phyloP scores from a whole-genome alignment of 305 asterid genomes.

The Fraxinus sp. region DNA sequence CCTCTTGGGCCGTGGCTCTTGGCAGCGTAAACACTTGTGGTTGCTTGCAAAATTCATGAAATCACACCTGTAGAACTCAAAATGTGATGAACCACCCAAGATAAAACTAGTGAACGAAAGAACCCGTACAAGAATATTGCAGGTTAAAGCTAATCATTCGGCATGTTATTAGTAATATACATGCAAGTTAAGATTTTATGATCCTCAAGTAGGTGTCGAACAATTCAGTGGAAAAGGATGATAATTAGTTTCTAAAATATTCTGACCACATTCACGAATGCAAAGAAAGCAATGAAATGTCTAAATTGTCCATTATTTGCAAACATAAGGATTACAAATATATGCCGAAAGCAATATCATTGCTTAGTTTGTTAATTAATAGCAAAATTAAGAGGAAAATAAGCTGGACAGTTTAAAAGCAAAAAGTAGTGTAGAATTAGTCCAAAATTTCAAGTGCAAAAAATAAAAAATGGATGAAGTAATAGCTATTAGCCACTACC shows the following conservation, averaged over 20 bases:
- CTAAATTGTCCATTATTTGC: background rate
- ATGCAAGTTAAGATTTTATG: background rate
- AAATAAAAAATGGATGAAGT: background rate
- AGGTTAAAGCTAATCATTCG: background rate
- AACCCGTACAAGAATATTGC: background rate
- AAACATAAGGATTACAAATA: background rate
- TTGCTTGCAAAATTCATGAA: conserved; percentile 75
- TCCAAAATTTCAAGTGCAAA: background rate
- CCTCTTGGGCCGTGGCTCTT: conserved; percentile 54
- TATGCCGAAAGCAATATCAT: background rate
- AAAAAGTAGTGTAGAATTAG: background rate
- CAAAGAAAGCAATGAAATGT: background rate
- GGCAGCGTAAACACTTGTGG: conserved; percentile 59
- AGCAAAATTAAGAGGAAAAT: background rate
- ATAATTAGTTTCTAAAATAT: background rate
- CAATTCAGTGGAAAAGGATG: background rate
- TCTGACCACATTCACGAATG: background rate
- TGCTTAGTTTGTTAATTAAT: background rate
- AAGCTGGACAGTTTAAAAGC: background rate
- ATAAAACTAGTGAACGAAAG: conserved; percentile 1
- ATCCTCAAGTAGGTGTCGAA: background rate
- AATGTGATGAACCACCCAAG: conserved; percentile 16
- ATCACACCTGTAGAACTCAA: conserved; percentile 51
- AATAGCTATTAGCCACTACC: background rate
- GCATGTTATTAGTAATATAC: background rate